These are phyloP conservation scores for Pisolithus microcarpus DNA, from an alignment of 768 basidiomycete species.

Conservation along the genomic window DNA sequence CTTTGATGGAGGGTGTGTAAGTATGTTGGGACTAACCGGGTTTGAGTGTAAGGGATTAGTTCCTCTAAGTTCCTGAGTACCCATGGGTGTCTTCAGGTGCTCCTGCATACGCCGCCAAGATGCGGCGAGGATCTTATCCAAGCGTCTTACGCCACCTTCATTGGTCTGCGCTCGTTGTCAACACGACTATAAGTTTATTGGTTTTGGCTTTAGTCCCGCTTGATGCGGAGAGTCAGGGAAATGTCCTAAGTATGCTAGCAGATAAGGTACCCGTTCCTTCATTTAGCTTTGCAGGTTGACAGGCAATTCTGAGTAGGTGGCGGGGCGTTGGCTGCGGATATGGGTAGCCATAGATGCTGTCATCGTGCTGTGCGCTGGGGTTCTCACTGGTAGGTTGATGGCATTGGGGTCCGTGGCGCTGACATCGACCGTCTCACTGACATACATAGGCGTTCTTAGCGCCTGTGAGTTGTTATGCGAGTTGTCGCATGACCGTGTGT, in stretches of 20 bases:
- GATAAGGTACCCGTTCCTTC: conserved; percentile 33
- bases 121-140: conserved; percentile 50
- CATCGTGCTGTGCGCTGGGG: conserved; percentile 65
- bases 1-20: conserved; percentile 63
- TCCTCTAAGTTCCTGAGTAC: background rate
- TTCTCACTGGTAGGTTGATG: conserved; percentile 48
- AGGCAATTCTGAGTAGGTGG: conserved; percentile 32
- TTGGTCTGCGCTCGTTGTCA: conserved; percentile 49
- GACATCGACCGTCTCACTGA: background rate
- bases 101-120: conserved; percentile 58
- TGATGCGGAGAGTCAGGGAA: conserved; percentile 41
- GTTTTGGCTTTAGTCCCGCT: conserved; percentile 55
- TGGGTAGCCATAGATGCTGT: conserved; percentile 63
- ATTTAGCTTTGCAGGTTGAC: background rate
- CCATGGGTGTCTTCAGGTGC: conserved; percentile 34
- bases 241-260: conserved; percentile 61
- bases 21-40: conserved; percentile 67
- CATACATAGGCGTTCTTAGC: conserved; percentile 41
- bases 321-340: conserved; percentile 53
- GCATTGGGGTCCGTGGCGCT: background rate
- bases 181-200: conserved; percentile 49
- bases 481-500: conserved; percentile 50
- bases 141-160: conserved; percentile 61
- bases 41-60: conserved; percentile 45
- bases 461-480: conserved; percentile 55